Evolutionary conservation across 1,139 yeast genomes (phyloP), one percentile per base, ranked within the genome.

Genomic region (Suhomyces maxii): DNA sequence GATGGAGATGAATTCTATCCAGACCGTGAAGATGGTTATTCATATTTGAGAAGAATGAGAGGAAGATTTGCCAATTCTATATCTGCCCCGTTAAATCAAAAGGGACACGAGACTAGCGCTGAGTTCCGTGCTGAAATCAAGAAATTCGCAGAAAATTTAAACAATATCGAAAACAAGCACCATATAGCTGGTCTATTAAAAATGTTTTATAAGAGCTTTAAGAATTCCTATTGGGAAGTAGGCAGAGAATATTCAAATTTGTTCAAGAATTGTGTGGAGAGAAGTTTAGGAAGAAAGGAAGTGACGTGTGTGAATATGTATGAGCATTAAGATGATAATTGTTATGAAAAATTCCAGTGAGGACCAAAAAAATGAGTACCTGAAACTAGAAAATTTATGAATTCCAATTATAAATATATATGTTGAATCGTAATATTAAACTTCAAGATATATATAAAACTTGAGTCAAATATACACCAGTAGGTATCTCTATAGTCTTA

Each of bases 231-330:
- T 51, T 83, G 84, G 82, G 81, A 80, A 42, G 67, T 82, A 28
- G 79, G 82, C 6, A 67, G 77, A 47, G 89, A 83, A 55, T 73
- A 79, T 53, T 80, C 84, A 1, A 74, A 73, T 48, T 63, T 84
- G 47, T 67, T 83, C 30, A 64, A 73, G 34, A 80, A 82, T 57
- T 82, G 86, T 62, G 74, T 77, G 11, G 73, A 75, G 45, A 65
- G 88, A 55, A 76, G 82, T 36, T 65, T 78, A 41, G 88, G 88
- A 1, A 70, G 72, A 46, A 54, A 64, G 26, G 69, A 71, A 30
- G 67, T 73, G 1, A 67, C 79, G 7, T 77, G 85, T 53, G 72
- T 71, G 40, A 74, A 77, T 50, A 74, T 83, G 77, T 83, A 81
- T 53, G 45, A 42, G 32, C 25, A 33, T 28, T 28, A 28, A 28